These are phyloP conservation scores for Millerozyma acaciae DNA, from an alignment of 805 yeast genomes.

Conservation along the genomic window DNA sequence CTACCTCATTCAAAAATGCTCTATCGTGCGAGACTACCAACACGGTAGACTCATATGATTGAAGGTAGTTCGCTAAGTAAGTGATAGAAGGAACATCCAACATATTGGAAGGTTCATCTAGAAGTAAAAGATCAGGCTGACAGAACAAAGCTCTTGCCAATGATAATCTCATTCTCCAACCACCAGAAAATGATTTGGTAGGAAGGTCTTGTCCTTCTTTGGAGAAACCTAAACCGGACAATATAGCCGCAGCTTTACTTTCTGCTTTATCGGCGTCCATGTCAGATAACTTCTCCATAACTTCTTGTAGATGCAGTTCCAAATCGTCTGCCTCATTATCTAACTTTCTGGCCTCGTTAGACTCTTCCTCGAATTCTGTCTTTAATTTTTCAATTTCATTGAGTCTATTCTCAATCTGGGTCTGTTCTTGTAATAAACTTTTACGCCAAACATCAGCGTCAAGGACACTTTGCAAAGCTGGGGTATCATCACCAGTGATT, in stretches of 20 bases:
- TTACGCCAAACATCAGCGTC: slow-evolving; percentile 99
- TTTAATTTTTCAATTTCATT: slow-evolving; percentile 69
- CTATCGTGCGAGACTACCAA: slow-evolving; percentile 97
- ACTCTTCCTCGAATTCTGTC: slow-evolving; percentile 69
- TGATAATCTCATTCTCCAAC: slow-evolving; percentile 99
- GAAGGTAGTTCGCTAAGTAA: slow-evolving; percentile 83
- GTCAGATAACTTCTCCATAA: slow-evolving; percentile 77
- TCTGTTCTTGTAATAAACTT: slow-evolving; percentile 74
- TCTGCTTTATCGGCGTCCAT: slow-evolving; percentile 98
- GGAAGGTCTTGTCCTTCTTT: slow-evolving; percentile 77
- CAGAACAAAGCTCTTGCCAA: slow-evolving; percentile 96
- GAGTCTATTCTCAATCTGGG: slow-evolving; percentile 67
- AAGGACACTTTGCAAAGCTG: slow-evolving; percentile 90
- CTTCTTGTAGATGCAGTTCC: slow-evolving; percentile 70
- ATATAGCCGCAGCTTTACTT: slow-evolving; percentile 90
- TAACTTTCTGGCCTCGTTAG: slow-evolving; percentile 68
- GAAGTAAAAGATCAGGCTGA: slow-evolving; percentile 85
- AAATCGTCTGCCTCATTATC: slow-evolving; percentile 90
- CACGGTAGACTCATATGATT: slow-evolving; percentile 86
- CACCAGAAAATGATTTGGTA: slow-evolving; percentile 95
- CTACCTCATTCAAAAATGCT: slow-evolving; percentile 94
- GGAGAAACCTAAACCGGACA: slow-evolving; percentile 91
- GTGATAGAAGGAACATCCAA: slow-evolving; percentile 99
- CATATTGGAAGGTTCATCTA: slow-evolving; percentile 99
- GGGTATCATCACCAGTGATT: slow-evolving; percentile 85